These are phyloP conservation scores for Coemansia pectinata DNA, from an alignment of 192 early-diverging fungal species.

Conservation along the genomic window DNA sequence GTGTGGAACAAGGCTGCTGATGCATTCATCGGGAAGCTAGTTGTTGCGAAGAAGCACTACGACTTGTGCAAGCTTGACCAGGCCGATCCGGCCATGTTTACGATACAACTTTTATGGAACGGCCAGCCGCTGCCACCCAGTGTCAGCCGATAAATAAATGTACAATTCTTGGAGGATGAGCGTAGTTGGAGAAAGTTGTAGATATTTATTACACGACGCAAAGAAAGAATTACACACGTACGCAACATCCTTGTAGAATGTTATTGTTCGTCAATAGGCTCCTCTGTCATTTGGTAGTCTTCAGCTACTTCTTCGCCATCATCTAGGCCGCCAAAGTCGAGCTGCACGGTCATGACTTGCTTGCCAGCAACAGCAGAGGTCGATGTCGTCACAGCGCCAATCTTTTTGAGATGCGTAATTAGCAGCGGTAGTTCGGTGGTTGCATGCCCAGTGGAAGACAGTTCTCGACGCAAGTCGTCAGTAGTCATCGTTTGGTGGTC, in stretches of 20 bases:
- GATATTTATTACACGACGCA: not conserved
- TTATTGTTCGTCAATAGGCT: not conserved
- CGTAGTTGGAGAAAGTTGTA: not conserved
- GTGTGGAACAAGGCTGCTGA: constrained; percentile 48
- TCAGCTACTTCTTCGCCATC: constrained; percentile 9
- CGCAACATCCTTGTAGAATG: not conserved
- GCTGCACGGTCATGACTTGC: constrained; percentile 39
- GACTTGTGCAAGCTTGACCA: constrained; percentile 29
- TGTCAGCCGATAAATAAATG: not conserved
- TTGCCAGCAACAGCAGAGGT: constrained; percentile 33
- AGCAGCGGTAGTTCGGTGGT: constrained; percentile 42
- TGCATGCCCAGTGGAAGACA: constrained; percentile 36
- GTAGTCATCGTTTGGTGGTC: constrained; percentile 44
- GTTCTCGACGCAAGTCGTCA: constrained; percentile 43
- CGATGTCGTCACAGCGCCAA: constrained; percentile 34
- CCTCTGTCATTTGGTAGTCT: constrained; percentile 10
- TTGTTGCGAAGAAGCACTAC: constrained; percentile 44
- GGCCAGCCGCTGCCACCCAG: constrained; percentile 25
- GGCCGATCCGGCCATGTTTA: constrained; percentile 29
- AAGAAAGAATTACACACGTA: not conserved
- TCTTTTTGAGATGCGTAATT: constrained; percentile 30
- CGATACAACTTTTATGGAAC: constrained; percentile 50
- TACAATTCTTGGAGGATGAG: not conserved
- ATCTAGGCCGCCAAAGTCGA: constrained; percentile 42
- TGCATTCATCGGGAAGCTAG: constrained; percentile 36